Percentiles rank a stretch among this genome's conserved stretches.
These are phyloP conservation scores for Cytospora paraplurivora DNA, from an alignment of 2,329 filamentous ascomycete species.

Conservation along the genomic window DNA sequence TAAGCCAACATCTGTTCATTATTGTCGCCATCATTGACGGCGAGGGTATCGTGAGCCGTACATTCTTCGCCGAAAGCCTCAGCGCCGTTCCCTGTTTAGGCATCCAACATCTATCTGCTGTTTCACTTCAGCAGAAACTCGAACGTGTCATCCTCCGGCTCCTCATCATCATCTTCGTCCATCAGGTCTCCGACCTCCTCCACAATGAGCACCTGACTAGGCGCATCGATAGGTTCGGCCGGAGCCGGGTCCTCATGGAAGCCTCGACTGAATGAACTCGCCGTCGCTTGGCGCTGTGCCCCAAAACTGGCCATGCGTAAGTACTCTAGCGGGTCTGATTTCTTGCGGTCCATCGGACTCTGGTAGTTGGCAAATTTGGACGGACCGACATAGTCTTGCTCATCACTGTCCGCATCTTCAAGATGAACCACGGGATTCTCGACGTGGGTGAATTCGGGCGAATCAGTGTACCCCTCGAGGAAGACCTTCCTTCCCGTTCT, in stretches of 20 bases:
- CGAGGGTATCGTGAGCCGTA: conserved; percentile 27
- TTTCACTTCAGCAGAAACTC: conserved; percentile 19
- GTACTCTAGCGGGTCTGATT: conserved; percentile 4
- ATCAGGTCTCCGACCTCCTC: not conserved
- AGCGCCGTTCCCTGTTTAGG: not conserved
- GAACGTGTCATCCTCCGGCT: conserved; percentile 27
- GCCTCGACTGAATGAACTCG: not conserved
- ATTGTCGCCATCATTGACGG: conserved; percentile 8
- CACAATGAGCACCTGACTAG: not conserved
- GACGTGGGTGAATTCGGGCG: conserved; percentile 22
- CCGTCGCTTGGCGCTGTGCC: conserved; percentile 6
- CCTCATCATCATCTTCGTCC: conserved; percentile 21
- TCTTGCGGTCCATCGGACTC: conserved; percentile 12
- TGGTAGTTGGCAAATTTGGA: conserved; percentile 19
- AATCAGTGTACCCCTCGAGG: conserved; percentile 22
- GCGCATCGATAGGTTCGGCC: not conserved
- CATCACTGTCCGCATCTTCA: conserved; percentile 7
- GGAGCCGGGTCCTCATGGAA: not conserved
- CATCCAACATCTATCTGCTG: not conserved
- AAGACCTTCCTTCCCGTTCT: conserved; percentile 15
- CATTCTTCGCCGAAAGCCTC: conserved; percentile 4
- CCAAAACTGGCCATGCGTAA: conserved; percentile 13
- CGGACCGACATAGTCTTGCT: conserved; percentile 3
- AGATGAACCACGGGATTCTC: conserved; percentile 22
- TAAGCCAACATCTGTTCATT: conserved; percentile 21